Evolutionary conservation across 305 asterid genomes (phyloP).

Genomic region (Fraxinus albicans): DNA sequence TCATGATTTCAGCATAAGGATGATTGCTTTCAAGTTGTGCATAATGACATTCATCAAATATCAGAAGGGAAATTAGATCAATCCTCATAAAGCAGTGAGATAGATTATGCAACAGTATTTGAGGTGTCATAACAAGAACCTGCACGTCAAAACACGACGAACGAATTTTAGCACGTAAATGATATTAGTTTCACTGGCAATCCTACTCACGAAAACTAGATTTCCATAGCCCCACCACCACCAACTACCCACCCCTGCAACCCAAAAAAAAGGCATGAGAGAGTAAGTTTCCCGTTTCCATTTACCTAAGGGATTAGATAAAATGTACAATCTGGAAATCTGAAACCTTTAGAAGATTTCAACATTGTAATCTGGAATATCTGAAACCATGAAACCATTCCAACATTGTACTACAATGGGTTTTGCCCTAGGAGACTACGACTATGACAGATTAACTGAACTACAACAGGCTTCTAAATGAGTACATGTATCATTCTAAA

Average conservation of each 20-base stretch:
- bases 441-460: neutral
- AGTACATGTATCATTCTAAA: conserved; percentile 9
- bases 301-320: neutral
- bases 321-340: neutral
- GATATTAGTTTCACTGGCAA: conserved; percentile 12
- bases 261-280: neutral
- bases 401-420: neutral
- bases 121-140: conserved; percentile 98
- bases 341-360: neutral
- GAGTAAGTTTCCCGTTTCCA: neutral
- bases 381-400: neutral
- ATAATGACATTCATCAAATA: conserved; percentile 97
- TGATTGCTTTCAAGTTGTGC: conserved; percentile 93
- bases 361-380: conserved; percentile 3
- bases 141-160: conserved; percentile 41
- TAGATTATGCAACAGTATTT: conserved; percentile 69
- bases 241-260: neutral
- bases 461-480: neutral
- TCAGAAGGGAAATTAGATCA: conserved; percentile 81
- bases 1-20: conserved; percentile 98
- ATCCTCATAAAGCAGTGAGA: conserved; percentile 85
- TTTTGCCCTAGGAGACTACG: neutral
- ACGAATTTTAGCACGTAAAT: neutral
- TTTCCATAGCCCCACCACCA: neutral
- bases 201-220: neutral